Evolutionary conservation across 1,284 basidiomycete species (phyloP).

Genomic region (Cryptococcus sp.): DNA sequence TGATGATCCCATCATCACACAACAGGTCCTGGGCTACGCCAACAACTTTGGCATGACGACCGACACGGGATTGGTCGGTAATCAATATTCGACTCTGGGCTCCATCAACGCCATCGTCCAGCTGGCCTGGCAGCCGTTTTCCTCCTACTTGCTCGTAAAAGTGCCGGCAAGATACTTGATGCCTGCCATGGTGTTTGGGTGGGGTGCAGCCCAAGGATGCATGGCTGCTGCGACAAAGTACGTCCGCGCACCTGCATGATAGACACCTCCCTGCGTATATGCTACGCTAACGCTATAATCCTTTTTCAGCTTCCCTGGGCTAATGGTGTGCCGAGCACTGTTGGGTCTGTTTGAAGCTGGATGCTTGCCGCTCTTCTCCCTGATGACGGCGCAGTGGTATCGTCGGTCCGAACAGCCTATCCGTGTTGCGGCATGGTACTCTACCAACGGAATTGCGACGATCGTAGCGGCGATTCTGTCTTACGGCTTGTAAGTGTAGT

Average conservation of each 20-base stretch:
- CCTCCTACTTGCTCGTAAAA: constrained; percentile 47
- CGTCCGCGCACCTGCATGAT: background rate
- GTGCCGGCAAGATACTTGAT: constrained; percentile 44
- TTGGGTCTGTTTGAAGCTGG: constrained; percentile 53
- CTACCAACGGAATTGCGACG: constrained; percentile 49
- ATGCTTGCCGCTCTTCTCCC: constrained; percentile 51
- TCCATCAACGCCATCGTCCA: constrained; percentile 47
- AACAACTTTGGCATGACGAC: constrained; percentile 42
- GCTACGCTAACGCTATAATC: constrained; percentile 5
- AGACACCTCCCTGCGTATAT: background rate
- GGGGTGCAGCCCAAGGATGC: constrained; percentile 40
- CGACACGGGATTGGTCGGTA: constrained; percentile 33
- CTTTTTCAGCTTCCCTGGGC: constrained; percentile 22
- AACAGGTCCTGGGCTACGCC: constrained; percentile 36
- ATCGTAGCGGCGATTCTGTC: constrained; percentile 45
- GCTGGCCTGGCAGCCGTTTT: constrained; percentile 50
- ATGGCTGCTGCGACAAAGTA: constrained; percentile 39
- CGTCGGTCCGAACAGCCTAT: constrained; percentile 51
- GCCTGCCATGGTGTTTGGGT: constrained; percentile 42
- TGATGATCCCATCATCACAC: background rate
- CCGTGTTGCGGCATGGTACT: constrained; percentile 49
- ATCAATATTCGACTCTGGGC: constrained; percentile 42
- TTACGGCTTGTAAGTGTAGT: constrained; percentile 35
- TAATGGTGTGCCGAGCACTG: constrained; percentile 47
- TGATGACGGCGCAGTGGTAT: constrained; percentile 53